Evolutionary conservation across 495 filamentous ascomycete species (phyloP).

Genomic region (Penicillium maclennaniae): DNA sequence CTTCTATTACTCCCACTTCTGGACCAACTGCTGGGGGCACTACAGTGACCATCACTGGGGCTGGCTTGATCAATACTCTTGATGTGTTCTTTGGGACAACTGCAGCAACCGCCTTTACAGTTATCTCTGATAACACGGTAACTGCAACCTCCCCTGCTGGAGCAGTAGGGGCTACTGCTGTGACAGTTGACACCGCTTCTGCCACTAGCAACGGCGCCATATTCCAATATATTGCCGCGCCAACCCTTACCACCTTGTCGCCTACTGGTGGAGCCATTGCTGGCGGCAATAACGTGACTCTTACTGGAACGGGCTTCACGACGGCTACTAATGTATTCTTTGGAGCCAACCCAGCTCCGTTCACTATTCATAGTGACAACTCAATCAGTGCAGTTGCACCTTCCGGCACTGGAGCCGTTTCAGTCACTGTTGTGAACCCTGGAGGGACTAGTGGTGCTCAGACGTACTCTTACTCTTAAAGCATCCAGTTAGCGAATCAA

Average conservation of each 20-base stretch:
- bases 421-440: background rate
- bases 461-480: background rate
- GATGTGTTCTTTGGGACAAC: background rate
- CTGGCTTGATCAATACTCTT: background rate
- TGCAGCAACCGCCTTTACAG: background rate
- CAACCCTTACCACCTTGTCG: background rate
- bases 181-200: background rate
- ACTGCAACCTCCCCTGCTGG: background rate
- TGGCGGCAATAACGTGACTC: background rate
- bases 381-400: background rate
- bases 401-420: background rate
- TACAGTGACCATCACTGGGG: background rate
- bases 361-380: conserved; percentile 1
- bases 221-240: background rate
- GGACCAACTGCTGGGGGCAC: background rate
- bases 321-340: conserved; percentile 1
- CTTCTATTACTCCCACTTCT: background rate
- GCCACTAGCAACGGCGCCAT: background rate
- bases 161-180: background rate
- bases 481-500: background rate
- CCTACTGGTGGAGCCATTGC: background rate
- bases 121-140: background rate
- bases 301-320: background rate
- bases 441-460: conserved; percentile 2
- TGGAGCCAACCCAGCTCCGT: background rate